Evolutionary conservation across 2,329 filamentous ascomycete species (phyloP).

Genomic region (Hypoxylon sp.): DNA sequence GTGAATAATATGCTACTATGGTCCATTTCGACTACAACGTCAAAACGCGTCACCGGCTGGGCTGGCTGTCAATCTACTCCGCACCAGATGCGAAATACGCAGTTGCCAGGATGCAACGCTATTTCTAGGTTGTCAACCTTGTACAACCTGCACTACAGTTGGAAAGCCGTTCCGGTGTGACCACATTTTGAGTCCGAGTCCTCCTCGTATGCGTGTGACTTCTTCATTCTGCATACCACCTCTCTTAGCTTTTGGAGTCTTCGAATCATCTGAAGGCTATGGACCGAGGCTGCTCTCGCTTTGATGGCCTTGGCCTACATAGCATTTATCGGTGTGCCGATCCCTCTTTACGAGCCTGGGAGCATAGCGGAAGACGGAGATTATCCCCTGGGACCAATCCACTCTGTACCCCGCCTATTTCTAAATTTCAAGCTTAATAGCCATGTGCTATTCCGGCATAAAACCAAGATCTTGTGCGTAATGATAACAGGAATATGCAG

Average conservation of each 20-base stretch:
- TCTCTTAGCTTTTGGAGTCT: constrained; percentile 10
- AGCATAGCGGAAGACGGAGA: constrained; percentile 25
- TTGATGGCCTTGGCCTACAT: constrained; percentile 10
- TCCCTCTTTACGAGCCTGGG: constrained; percentile 23
- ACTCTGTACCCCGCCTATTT: constrained; percentile 22
- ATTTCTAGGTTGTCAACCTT: neutral
- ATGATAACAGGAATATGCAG: constrained; percentile 11
- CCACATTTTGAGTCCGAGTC: constrained; percentile 19
- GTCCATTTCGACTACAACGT: constrained; percentile 21
- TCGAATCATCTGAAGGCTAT: neutral
- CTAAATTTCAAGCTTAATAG: constrained; percentile 21
- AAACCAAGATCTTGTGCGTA: constrained; percentile 28
- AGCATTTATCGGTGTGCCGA: constrained; percentile 31
- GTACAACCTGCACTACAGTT: constrained; percentile 11
- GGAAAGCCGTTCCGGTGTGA: constrained; percentile 14
- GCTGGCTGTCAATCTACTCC: constrained; percentile 10
- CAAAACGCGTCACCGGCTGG: constrained; percentile 26
- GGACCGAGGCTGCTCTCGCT: constrained; percentile 21
- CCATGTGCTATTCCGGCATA: constrained; percentile 27
- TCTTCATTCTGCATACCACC: constrained; percentile 12
- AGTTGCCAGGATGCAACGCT: constrained; percentile 5
- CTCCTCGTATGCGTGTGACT: constrained; percentile 30
- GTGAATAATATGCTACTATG: constrained; percentile 24
- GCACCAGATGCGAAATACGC: constrained; percentile 26
- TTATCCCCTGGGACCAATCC: constrained; percentile 26